These are phyloP conservation scores for Paradendryphiella salina DNA, from an alignment of 2,329 filamentous ascomycete genomes.

Conservation along the genomic window DNA sequence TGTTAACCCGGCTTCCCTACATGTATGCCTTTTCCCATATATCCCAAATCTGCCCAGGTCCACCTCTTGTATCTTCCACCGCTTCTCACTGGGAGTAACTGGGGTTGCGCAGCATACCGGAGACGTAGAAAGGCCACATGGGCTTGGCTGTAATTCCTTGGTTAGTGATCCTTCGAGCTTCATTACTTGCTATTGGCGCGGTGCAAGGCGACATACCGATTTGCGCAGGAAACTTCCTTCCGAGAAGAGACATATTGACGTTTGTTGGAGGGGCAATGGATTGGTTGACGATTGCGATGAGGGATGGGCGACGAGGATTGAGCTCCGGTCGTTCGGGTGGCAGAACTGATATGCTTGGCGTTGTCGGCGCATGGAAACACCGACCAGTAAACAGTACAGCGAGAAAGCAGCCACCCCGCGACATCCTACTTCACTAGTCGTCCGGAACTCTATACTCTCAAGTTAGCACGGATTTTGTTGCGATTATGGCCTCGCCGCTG, in stretches of 20 bases:
- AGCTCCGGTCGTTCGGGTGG: constrained; percentile 23
- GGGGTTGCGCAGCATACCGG: constrained; percentile 67
- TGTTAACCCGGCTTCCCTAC: constrained; percentile 23
- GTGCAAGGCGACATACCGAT: constrained; percentile 49
- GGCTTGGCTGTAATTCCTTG: constrained; percentile 69
- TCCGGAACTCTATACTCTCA: background rate
- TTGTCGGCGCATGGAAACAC: constrained; percentile 28
- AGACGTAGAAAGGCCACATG: constrained; percentile 90
- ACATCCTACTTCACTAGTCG: constrained; percentile 5
- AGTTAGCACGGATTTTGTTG: background rate
- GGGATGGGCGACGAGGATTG: constrained; percentile 33
- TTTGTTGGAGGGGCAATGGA: constrained; percentile 37
- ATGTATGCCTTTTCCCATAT: background rate
- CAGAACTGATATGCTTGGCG: constrained; percentile 37
- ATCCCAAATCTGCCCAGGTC: constrained; percentile 13
- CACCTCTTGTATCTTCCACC: constrained; percentile 3
- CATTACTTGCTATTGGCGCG: constrained; percentile 1
- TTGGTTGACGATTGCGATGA: constrained; percentile 37
- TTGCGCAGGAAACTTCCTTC: constrained; percentile 57
- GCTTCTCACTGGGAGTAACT: background rate
- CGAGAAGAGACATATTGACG: constrained; percentile 52
- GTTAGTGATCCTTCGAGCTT: constrained; percentile 34
- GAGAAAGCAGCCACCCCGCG: constrained; percentile 21
- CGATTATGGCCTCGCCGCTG: constrained; percentile 50
- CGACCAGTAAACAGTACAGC: constrained; percentile 25